A percentile compares a stretch with the other conserved stretches of the same genome.
phyloP scores from a whole-genome alignment of 176 grass and related monocot genomes.

The Juncus inflexus region DNA sequence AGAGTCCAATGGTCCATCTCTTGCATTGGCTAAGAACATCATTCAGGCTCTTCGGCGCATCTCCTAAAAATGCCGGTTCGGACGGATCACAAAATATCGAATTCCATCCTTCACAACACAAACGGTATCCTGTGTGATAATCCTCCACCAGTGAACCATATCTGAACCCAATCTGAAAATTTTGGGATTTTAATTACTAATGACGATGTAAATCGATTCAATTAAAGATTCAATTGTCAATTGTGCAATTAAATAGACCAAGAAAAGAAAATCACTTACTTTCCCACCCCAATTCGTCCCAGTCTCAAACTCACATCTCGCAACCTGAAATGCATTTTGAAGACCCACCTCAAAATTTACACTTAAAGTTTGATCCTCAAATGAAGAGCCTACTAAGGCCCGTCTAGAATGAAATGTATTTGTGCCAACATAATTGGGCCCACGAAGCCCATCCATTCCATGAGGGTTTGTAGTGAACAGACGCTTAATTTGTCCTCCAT shows the following conservation, averaged over 20 bases:
- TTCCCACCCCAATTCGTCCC: conserved; percentile 38
- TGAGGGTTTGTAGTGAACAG: conserved; percentile 5
- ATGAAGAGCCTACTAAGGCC: conserved; percentile 7
- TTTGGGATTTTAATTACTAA: neutral
- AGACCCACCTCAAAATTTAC: neutral
- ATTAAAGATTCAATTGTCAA: too few species aligned
- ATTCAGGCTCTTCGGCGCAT: conserved; percentile 37
- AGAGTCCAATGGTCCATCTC: conserved; percentile 34
- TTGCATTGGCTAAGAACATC: conserved; percentile 35
- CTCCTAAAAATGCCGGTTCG: conserved; percentile 28
- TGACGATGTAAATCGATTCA: too few species aligned
- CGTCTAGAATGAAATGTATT: conserved; percentile 34
- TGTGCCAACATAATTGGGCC: conserved; percentile 34
- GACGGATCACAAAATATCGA: conserved; percentile 29
- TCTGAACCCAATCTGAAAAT: conserved; percentile 30
- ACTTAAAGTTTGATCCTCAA: neutral
- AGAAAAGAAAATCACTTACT: conserved; percentile 16
- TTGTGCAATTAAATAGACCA: neutral
- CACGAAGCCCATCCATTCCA: conserved; percentile 33
- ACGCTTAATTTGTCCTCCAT: conserved; percentile 13
- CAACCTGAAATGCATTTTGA: conserved; percentile 6
- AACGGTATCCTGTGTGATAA: conserved; percentile 33
- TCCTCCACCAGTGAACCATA: conserved; percentile 48
- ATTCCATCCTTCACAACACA: conserved; percentile 43
- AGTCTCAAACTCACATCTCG: conserved; percentile 24